Base-by-base conservation (phyloP, 768 basidiomycete species). In the Mycena filopes region DNA sequence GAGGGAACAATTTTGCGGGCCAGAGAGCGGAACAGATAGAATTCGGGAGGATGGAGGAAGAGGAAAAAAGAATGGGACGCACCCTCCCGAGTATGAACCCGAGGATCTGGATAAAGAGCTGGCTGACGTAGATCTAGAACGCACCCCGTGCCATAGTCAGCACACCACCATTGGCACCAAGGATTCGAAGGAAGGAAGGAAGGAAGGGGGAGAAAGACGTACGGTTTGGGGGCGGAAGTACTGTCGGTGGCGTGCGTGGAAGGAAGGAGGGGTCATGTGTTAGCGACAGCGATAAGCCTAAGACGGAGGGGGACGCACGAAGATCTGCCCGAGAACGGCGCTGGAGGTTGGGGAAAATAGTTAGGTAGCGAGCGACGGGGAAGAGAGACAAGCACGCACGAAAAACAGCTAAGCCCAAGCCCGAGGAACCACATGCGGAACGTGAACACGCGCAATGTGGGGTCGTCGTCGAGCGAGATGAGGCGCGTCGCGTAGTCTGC, bases 401-500 rank as follows among this genome's bases (percentile, higher is more conserved):
- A 80, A 66, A 85, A 85, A 10, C 79, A 79, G 33, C 78, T 76
- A 46, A 85, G 79, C 13, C 83, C 84, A 36, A 83, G 75, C 48
- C 79, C 79, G 12, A 85, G 72, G 75, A 85, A 79, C 72, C 79
- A 77, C 50, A 81, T 79, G 15, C 84, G 75, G 74, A 85, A 84
- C 18, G 83, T 84, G 60, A 78, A 77, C 3, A 78, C 70, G 0
- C 76, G 79, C 7, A 82, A 71, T 4, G 72, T 70, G 3, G 74
- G 71, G 65, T 82, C 81, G 65, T 83, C 81, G 38, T 81, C 81
- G 42, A 81, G 71, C 12, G 79, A 80, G 45, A 82, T 68, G 23
- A 82, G 73, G 42, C 79, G 79, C 12, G 77, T 72, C 6, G 80
- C 75, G 53, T 78, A 77, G 67, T 81, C 80, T 16, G 70, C 59